Conservation (phyloP, 345 rosid species). For the Lepidium didymum region DNA sequence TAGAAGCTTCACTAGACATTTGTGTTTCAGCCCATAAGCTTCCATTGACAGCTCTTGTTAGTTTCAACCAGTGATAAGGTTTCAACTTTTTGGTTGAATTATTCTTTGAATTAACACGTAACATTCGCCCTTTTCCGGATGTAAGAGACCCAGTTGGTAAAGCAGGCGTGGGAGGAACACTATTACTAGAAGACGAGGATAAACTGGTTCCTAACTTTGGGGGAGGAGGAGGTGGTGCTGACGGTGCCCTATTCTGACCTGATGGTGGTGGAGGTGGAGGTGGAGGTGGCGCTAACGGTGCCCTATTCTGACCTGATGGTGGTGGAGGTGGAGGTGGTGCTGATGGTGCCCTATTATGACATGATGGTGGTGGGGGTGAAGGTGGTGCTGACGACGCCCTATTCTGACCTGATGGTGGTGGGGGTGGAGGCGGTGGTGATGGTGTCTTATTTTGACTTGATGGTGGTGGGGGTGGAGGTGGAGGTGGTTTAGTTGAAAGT, state of each 20-base stretch:
- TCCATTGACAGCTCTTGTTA: conserved; percentile 87
- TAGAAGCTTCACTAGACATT: conserved; percentile 75
- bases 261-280: no score
- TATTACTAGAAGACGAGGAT: conserved; percentile 10
- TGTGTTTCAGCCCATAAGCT: conserved; percentile 98
- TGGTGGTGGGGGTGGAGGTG: conserved; percentile 26
- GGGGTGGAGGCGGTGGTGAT: conserved; percentile 32
- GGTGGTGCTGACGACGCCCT: conserved; percentile 24
- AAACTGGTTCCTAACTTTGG: conserved; percentile 36
- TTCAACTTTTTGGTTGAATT: conserved; percentile 70
- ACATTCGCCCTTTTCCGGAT: conserved; percentile 53
- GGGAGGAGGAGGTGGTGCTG: conserved; percentile 43
- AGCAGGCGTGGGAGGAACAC: conserved; percentile 42
- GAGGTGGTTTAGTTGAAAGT: conserved; percentile 34
- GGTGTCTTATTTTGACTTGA: conserved; percentile 19
- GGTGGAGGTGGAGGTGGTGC: conserved; percentile 38
- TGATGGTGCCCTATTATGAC: conserved; percentile 19
- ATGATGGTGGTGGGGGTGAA: conserved; percentile 38
- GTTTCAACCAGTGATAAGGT: conserved; percentile 96
- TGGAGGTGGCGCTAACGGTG: conserved; percentile 31
- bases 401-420: conserved; percentile 35
- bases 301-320: conserved; percentile 29
- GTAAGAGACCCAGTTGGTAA: conserved; percentile 54
- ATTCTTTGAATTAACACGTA: conserved; percentile 54
- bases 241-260: conserved; percentile 17